phyloP scores from a whole-genome alignment of 306 rosid species.

The Rosa lucieae region DNA sequence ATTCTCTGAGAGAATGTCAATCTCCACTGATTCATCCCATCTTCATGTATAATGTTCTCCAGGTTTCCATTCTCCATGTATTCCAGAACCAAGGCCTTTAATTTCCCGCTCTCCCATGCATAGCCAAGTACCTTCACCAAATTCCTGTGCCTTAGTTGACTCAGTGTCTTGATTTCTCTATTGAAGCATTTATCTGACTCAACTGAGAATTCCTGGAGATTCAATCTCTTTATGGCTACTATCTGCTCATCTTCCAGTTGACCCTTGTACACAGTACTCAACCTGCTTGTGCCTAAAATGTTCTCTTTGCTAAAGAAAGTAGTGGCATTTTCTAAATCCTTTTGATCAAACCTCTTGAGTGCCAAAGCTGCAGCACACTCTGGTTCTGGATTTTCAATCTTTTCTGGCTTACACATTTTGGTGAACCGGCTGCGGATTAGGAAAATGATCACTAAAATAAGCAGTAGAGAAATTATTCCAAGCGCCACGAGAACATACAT shows the following conservation, averaged over 20 bases:
- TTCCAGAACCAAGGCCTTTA: constrained; percentile 77
- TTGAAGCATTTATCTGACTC: constrained; percentile 66
- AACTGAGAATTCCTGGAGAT: constrained; percentile 57
- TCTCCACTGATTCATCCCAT: constrained; percentile 39
- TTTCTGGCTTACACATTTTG: constrained; percentile 14
- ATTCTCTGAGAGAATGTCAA: constrained; percentile 64
- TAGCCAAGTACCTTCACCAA: constrained; percentile 81
- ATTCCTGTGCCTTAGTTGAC: constrained; percentile 80
- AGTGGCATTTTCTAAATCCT: constrained; percentile 67
- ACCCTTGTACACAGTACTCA: constrained; percentile 89
- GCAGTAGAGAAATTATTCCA: constrained; percentile 47
- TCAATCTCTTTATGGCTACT: constrained; percentile 70
- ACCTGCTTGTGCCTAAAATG: constrained; percentile 64
- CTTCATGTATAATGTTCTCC: constrained; percentile 62
- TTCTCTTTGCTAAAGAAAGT: constrained; percentile 47
- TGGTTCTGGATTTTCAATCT: constrained; percentile 40
- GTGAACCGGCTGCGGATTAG: constrained; percentile 23
- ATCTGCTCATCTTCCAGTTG: constrained; percentile 48
- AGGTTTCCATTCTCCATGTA: constrained; percentile 83
- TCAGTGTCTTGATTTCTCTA: constrained; percentile 64
- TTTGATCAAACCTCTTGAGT: constrained; percentile 59
- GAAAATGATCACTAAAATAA: constrained; percentile 37
- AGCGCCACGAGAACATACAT: constrained; percentile 36
- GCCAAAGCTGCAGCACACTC: constrained; percentile 32
- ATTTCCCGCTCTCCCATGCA: constrained; percentile 81